Evolutionary conservation across 2,329 filamentous ascomycete species (phyloP), one percentile per base, ranked within the genome.

Genomic region (Decorospora gaudefroyi): DNA sequence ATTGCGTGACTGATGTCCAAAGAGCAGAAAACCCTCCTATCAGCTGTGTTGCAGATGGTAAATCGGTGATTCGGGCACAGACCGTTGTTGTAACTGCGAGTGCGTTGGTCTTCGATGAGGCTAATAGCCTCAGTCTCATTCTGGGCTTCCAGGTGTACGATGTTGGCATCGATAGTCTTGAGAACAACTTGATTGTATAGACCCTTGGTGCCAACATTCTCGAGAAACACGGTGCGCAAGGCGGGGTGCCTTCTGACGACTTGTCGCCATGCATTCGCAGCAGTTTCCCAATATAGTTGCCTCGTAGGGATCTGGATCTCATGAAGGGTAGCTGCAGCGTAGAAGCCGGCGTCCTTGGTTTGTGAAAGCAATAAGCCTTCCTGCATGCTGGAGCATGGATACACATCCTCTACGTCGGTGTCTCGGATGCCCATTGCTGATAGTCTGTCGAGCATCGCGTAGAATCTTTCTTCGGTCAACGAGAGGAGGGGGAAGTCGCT

Each of bases 401-500:
- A 66, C 3, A 57, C 59, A 44, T 76, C 73, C 46, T 78, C 74
- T 3, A 76, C 53, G 3, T 73, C 47, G 16, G 65, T 63, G 6
- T 65, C 60, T 0, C 47, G 18, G 15, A 75, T 54, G 8, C 72
- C 70, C 40, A 73, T 46, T 2, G 51, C 55, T 2, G 71, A 68
- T 1, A 78, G 52, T 34, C 65, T 74, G 5, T 68, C 55, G 0
- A 70, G 45, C 49, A 78, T 66, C 0, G 53, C 46, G n/a, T 72
- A 53, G 26, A 80, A 65, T 6, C 63, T 63, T 0, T 69, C 51
- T 27, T 79, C 76, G 1, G 65, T 72, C 42, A 76, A 58, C 1
- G 71, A 68, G 4, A 78, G 62, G 28, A 79, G 66, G 0, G 74
- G 72, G 37, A 73, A 76, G 21, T 76, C 74, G 43, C 69, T 73